Base-by-base conservation (phyloP, 768 basidiomycete genomes). In the Holtermannia corniformis region DNA sequence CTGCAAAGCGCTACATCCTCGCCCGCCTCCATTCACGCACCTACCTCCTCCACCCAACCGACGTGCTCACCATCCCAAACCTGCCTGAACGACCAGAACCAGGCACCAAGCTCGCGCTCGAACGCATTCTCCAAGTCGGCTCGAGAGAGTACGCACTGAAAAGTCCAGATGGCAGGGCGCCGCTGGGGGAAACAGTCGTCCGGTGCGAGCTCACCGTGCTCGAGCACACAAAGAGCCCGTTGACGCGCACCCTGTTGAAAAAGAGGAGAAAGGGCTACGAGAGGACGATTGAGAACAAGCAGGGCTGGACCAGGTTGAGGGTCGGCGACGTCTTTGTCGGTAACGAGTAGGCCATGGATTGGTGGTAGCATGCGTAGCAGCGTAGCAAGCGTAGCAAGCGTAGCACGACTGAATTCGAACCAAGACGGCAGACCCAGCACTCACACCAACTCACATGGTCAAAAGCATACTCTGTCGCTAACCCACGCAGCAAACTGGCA, bases 261-360 rank as follows among this genome's bases (percentile, higher is more conserved):
- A 99, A 97, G 78, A 77, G 91, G 75, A 83, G 95, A 82, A 96
- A 97, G 78, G 91, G 93, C 10, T 97, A 97, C 75, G 82, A 86
- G 75, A 87, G 88, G 75, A 90, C 87, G 5, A 87, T 96, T 59
- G 80, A 82, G 70, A 85, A 89, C 73, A 97, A 96, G 73, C 89
- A 91, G 69, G 86, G 85, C 1, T 97, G 87, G 76, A 97, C 93
- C n/a, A 81, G 91, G 68, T 79, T 99, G 54, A 80, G 92, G 48
- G 85, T 99, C 59, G 90, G 91, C 19, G 78, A 84, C 44, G 90
- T 99, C 59, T 71, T 77, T 47, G 72, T 84, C 55, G 69, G 65
- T 1, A 43, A 53, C 10, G 57, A 37, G 16, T 37, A 16, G 16
- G 32, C 10, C 32, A 37, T 37, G 32, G 10, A 37, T n/a, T n/a